Evolutionary conservation across 179 eudicot species (phyloP), one percentile per base, ranked within the genome.

Genomic region (Carnegiea gigantea): DNA sequence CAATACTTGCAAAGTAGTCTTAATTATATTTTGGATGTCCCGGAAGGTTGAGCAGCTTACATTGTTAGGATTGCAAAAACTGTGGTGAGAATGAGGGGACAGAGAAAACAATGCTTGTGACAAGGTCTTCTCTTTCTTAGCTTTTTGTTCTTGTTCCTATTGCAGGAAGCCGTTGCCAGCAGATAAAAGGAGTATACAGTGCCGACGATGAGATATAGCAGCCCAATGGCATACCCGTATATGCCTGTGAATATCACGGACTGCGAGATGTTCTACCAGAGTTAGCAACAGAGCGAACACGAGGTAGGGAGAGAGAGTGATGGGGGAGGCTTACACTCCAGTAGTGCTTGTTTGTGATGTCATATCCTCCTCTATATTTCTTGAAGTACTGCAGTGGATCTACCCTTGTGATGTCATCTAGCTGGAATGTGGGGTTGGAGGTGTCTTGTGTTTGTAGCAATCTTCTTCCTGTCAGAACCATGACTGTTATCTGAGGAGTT

Each of bases 301-400:
- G 59, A 14, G 54, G 5, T 21, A 13, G 26, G 36, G 54, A 12
- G 40, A 75, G 14, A 70, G 21, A 30, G 75, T 11, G 67, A 11
- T 1, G 0, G 75, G 14, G 26, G 21, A 76, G 78, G 76, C 93
- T 90, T 89, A 93, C 97, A 87, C 95, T 93, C 97, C 97, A 93
- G 43, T 93, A 93, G 65, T 93, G 93, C 74, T 82, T 83, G 86
- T 89, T 86, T 82, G 88, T 90, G 76, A 93, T 88, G 83, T 92
- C 87, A 84, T 81, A 93, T 54, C 91, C 92, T 33, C 97, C 97
- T 86, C 85, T 89, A 84, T 93, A 93, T 84, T 89, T 90, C 81
- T 83, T 85, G 76, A 93, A 87, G 79, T 78, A 62, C 36, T 92
- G 82, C 71, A 93, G 77, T 20, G 97, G 97, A 86, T 93, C 95